These are phyloP conservation scores for Diaporthe ampelina DNA, from an alignment of 2,329 filamentous ascomycete species.

Conservation along the genomic window DNA sequence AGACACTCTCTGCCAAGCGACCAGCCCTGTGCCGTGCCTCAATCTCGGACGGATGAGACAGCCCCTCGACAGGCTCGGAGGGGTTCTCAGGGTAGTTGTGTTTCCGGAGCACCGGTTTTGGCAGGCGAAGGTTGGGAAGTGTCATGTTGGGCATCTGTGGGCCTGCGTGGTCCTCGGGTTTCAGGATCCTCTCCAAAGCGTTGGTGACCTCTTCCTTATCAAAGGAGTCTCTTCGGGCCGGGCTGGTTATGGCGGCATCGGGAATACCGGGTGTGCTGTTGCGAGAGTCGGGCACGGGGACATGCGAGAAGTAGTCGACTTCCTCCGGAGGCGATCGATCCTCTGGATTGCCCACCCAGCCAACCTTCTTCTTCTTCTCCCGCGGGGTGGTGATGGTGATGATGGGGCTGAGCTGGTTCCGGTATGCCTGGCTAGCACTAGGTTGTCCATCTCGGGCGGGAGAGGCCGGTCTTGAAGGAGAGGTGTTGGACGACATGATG, in stretches of 20 bases:
- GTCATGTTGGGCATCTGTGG: slow-evolving; percentile 22
- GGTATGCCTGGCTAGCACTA: slow-evolving; percentile 1
- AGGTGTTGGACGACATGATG: slow-evolving; percentile 31
- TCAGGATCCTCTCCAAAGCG: slow-evolving; percentile 45
- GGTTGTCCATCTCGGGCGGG: slow-evolving; percentile 27
- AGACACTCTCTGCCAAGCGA: slow-evolving; percentile 52
- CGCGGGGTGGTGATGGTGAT: slow-evolving; percentile 37
- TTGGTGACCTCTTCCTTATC: slow-evolving; percentile 46
- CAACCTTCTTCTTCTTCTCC: slow-evolving; percentile 47
- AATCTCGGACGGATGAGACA: slow-evolving; percentile 48
- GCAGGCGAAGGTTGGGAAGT: slow-evolving; percentile 42
- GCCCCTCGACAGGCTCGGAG: slow-evolving; percentile 38
- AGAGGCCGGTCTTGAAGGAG: slow-evolving; percentile 32
- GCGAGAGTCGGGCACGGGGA: slow-evolving; percentile 40
- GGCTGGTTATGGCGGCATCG: slow-evolving; percentile 20
- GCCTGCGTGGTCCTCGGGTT: slow-evolving; percentile 43
- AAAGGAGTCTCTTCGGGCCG: slow-evolving; percentile 45
- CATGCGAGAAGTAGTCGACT: slow-evolving; percentile 41
- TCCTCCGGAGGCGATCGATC: slow-evolving; percentile 34
- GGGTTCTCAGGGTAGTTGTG: slow-evolving; percentile 41
- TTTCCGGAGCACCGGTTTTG: slow-evolving; percentile 48
- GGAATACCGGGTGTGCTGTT: slow-evolving; percentile 38
- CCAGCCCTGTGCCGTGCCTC: slow-evolving; percentile 53
- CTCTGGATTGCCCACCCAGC: slow-evolving; percentile 45
- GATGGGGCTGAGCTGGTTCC: slow-evolving; percentile 26